Base-by-base conservation (phyloP, 768 basidiomycete species). In the Lentinula lateritia region DNA sequence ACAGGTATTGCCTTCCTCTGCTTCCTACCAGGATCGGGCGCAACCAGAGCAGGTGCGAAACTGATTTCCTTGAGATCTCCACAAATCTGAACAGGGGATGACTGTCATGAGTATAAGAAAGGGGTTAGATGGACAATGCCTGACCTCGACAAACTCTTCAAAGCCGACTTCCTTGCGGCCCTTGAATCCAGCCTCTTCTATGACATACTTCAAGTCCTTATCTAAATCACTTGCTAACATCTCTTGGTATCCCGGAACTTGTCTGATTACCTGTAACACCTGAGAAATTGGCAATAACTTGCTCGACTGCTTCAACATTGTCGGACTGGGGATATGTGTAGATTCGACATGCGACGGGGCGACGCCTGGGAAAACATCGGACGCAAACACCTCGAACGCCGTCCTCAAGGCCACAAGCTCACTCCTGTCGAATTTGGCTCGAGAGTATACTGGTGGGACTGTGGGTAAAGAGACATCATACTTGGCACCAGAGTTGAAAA, bases 71-170 rank as follows among this genome's bases (percentile, higher is more conserved):
- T 90, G 63, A 92, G 73, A 60, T 81, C 84, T 2, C 85, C 89
- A 68, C 89, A 92, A 41, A 92, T 82, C 90, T 92, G 64, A 3
- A 16, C 58, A 16, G 23, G 23, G 23, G 23, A 63, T 52, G 34
- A 56, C 52, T 18, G 28, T 38, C 46, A n/a, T 43, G 43, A 43
- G 57, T 34, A 0, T 39, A 60, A 57, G 36, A 61, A 57, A 45
- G 50, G 60, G 55, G 58, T 23, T 16, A 15, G 62, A 61, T 41
- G 57, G 13, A 28, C n/a, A 6, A 15, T 12, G 23, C 39, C 28
- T 13, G 65, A 92, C 92, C 84, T 95, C 93, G 53, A 95, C 78
- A 71, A 95, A 95, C 69, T 92, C 91, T 65, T 95, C 90, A 67
- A 93, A 86, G 63, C 87, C 85, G 52, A 97, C 74, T 32, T 81